Conservation (phyloP, 2,329 filamentous ascomycete species). For the Calonectria ilicicola region DNA sequence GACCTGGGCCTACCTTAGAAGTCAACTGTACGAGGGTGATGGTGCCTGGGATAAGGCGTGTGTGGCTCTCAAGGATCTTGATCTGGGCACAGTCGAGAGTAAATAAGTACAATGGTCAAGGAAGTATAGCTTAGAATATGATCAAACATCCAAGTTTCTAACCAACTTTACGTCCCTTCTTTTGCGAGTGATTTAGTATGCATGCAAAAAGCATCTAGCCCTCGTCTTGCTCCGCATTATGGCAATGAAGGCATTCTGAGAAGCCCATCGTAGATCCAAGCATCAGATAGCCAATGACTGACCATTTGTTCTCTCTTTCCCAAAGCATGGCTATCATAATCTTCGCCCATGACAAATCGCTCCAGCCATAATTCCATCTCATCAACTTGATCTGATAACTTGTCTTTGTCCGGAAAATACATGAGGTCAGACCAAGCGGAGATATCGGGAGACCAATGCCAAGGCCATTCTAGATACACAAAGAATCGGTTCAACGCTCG, state of each 20-base stretch:
- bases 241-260: background rate
- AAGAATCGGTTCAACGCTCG: background rate
- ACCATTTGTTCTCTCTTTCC: background rate
- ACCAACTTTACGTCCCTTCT: no score
- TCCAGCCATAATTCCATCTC: background rate
- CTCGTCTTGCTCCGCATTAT: no score
- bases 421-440: background rate
- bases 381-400: background rate
- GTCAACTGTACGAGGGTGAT: constrained; percentile 34
- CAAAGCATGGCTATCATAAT: background rate
- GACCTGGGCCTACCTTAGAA: constrained; percentile 40
- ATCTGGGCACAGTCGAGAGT: constrained; percentile 35
- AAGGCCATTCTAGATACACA: background rate
- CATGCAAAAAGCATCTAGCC: no score
- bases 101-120: background rate
- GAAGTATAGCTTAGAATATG: background rate
- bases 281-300: background rate
- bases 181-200: background rate
- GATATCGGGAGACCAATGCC: background rate
- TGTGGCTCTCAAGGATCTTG: constrained; percentile 25
- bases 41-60: constrained; percentile 34
- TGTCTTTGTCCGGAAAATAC: no score
- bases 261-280: background rate
- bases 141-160: background rate
- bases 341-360: background rate